Evolutionary conservation across 441 rosid species (phyloP).

Genomic region (Flueggea neowawraea): DNA sequence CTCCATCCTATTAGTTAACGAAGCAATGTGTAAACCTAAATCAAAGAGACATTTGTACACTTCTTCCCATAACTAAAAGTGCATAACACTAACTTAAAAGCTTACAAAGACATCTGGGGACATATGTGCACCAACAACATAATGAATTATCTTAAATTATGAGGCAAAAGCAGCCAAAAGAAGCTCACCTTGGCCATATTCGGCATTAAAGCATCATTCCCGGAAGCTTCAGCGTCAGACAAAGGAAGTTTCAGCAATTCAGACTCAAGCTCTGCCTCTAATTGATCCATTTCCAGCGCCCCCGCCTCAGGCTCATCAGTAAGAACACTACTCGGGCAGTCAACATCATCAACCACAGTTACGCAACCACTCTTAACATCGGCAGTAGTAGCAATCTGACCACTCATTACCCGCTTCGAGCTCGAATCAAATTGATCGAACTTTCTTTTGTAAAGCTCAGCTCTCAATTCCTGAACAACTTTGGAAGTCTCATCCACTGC

Average conservation of each 20-base stretch:
- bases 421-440: conserved; percentile 23
- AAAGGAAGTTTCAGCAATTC: conserved; percentile 75
- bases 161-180: not conserved
- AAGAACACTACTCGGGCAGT: conserved; percentile 72
- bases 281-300: conserved; percentile 56
- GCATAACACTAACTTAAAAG: no score
- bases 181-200: conserved; percentile 39
- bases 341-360: conserved; percentile 40
- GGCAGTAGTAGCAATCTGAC: no score
- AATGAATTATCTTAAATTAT: no score
- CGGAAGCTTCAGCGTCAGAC: conserved; percentile 18
- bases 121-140: no score
- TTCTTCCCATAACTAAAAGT: no score
- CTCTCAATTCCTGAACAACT: conserved; percentile 62
- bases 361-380: conserved; percentile 22
- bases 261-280: conserved; percentile 82
- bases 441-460: conserved; percentile 56
- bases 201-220: conserved; percentile 7
- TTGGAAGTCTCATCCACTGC: conserved; percentile 70
- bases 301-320: conserved; percentile 76
- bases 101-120: no score
- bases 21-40: no score
- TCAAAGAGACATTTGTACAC: no score
- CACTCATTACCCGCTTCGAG: conserved; percentile 7
- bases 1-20: no score